phyloP scores from a whole-genome alignment of 1,284 basidiomycete species.

The Marasmius sp. region DNA sequence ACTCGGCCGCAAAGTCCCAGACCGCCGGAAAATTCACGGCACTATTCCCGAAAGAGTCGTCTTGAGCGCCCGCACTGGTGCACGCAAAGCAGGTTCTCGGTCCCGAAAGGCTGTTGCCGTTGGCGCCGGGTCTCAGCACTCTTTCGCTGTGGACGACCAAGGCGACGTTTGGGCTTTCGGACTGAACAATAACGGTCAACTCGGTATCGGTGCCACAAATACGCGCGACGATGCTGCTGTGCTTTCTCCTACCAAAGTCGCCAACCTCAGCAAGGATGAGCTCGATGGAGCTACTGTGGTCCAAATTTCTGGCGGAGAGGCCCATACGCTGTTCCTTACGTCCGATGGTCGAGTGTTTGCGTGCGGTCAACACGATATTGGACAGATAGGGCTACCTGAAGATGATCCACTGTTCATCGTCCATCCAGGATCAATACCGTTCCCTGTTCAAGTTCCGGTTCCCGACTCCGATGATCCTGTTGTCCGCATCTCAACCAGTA shows the following conservation, averaged over 20 bases:
- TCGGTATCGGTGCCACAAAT: slow-evolving; percentile 28
- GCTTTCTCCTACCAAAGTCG: slow-evolving; percentile 58
- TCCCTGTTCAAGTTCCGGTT: slow-evolving; percentile 56
- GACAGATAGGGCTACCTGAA: slow-evolving; percentile 63
- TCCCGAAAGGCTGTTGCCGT: slow-evolving; percentile 61
- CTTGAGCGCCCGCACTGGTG: slow-evolving; percentile 30
- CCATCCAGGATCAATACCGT: slow-evolving; percentile 41
- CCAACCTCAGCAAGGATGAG: slow-evolving; percentile 51
- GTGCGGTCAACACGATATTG: slow-evolving; percentile 64
- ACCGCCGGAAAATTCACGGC: slow-evolving; percentile 70
- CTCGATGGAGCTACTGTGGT: slow-evolving; percentile 62
- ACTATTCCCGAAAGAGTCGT: slow-evolving; percentile 67
- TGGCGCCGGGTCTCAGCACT: slow-evolving; percentile 71
- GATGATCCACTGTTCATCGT: slow-evolving; percentile 46
- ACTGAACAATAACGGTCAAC: slow-evolving; percentile 52
- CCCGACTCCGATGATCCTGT: slow-evolving; percentile 54
- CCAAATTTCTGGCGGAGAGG: slow-evolving; percentile 65
- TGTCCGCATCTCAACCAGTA: slow-evolving; percentile 61
- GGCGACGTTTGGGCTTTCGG: slow-evolving; percentile 84
- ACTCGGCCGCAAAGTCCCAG: slow-evolving; percentile 71
- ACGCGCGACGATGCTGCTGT: slow-evolving; percentile 43
- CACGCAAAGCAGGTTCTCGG: slow-evolving; percentile 22
- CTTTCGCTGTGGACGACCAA: slow-evolving; percentile 73
- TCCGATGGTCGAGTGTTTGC: slow-evolving; percentile 75
- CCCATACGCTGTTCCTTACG: slow-evolving; percentile 79